A percentile compares a stretch with the other conserved stretches of the same genome.
Evolutionary conservation across 345 rosid species (phyloP).

Genomic region (Firmiana major): DNA sequence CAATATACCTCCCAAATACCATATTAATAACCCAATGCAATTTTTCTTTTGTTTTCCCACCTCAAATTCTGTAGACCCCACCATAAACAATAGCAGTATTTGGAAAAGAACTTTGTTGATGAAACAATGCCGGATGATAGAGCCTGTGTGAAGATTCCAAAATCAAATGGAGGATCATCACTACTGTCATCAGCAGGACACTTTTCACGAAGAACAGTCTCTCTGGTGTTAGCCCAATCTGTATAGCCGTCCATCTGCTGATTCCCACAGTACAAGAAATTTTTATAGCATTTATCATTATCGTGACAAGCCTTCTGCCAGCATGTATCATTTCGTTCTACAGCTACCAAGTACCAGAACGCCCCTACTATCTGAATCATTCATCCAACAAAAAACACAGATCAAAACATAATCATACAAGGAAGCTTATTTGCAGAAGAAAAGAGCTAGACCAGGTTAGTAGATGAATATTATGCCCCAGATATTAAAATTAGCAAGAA

Average conservation of each 20-base stretch:
- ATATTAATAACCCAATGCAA: neutral
- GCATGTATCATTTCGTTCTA: constrained; percentile 76
- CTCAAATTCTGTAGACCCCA: constrained; percentile 99
- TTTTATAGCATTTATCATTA: constrained; percentile 29
- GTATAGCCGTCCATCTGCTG: constrained; percentile 39
- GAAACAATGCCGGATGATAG: constrained; percentile 69
- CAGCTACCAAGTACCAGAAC: constrained; percentile 85
- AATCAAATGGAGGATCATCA: constrained; percentile 56
- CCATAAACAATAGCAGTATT: constrained; percentile 89
- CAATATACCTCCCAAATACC: neutral
- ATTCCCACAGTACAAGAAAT: constrained; percentile 78
- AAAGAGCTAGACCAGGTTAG: constrained; percentile 9
- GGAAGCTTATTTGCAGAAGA: neutral
- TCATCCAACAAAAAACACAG: constrained; percentile 15
- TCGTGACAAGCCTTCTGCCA: constrained; percentile 55
- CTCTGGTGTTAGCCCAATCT: constrained; percentile 46
- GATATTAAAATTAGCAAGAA: neutral
- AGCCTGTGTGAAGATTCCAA: constrained; percentile 68
- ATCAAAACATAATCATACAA: constrained; percentile 7
- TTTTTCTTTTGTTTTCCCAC: constrained; percentile 27
- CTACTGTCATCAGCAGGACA: constrained; percentile 39
- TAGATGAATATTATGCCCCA: neutral
- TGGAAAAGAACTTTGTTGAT: constrained; percentile 64
- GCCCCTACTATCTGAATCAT: constrained; percentile 82
- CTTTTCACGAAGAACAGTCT: constrained; percentile 20